Conservation (phyloP, 495 filamentous ascomycete species). For the Penicillium robsamsonii region DNA sequence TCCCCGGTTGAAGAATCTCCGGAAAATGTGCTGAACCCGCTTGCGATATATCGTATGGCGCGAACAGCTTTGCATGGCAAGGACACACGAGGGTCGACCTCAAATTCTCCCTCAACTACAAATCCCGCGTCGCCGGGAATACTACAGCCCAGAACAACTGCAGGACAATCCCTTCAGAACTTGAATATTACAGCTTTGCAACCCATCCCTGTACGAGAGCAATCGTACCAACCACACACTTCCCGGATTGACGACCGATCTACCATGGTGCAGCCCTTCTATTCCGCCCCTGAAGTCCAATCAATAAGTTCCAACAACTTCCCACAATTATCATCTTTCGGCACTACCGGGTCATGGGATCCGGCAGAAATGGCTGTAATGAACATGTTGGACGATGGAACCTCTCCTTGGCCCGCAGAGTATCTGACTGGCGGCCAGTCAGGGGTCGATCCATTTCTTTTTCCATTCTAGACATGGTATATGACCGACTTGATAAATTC, state of each 20-base stretch:
- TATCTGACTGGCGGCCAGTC: slow-evolving; percentile 25
- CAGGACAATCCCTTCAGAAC: neutral
- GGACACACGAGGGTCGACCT: slow-evolving; percentile 1
- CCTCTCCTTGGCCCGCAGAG: slow-evolving; percentile 20
- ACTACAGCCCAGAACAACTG: neutral
- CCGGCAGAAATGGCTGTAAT: slow-evolving; percentile 17
- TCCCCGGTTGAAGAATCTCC: slow-evolving; percentile 20
- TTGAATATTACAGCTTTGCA: neutral
- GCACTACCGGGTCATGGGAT: slow-evolving; percentile 13
- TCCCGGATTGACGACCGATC: neutral
- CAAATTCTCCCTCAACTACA: slow-evolving; percentile 7
- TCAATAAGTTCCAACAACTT: neutral
- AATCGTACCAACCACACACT: neutral
- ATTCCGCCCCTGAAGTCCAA: neutral
- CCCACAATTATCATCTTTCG: neutral
- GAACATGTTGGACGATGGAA: slow-evolving; percentile 20
- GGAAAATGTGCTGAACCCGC: slow-evolving; percentile 20
- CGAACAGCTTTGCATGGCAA: slow-evolving; percentile 22
- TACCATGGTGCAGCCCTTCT: neutral
- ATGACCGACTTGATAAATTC: no score
- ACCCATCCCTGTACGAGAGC: neutral
- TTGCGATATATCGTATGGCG: slow-evolving; percentile 27
- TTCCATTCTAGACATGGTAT: slow-evolving; percentile 16
- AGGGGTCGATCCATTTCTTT: slow-evolving; percentile 20
- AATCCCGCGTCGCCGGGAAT: slow-evolving; percentile 3